These are phyloP conservation scores for Penicillium steckii DNA, from an alignment of 495 filamentous ascomycete species.

Conservation along the genomic window DNA sequence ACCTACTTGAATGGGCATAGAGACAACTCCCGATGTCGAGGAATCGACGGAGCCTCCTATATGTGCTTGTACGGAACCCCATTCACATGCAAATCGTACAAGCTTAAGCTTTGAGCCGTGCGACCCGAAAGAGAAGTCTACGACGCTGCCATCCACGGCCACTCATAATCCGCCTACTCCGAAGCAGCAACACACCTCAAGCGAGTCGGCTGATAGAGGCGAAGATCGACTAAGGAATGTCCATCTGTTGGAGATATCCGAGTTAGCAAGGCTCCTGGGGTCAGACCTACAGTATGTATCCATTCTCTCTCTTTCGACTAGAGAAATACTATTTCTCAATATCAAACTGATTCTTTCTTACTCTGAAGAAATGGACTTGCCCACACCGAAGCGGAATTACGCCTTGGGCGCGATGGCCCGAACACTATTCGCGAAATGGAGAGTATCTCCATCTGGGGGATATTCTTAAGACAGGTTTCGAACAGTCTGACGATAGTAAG, in stretches of 20 bases:
- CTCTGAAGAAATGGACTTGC: slow-evolving; percentile 52
- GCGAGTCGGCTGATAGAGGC: background rate
- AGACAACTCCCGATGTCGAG: slow-evolving; percentile 40
- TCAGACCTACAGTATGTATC: slow-evolving; percentile 29
- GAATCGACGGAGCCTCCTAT: slow-evolving; percentile 47
- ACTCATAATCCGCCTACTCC: background rate
- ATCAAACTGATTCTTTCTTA: background rate
- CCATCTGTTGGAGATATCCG: slow-evolving; percentile 30
- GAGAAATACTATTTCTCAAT: background rate
- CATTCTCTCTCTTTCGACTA: background rate
- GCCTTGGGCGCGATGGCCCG: slow-evolving; percentile 54
- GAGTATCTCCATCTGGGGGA: slow-evolving; percentile 55
- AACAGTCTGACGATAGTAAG: slow-evolving; percentile 63
- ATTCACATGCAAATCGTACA: slow-evolving; percentile 16
- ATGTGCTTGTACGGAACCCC: slow-evolving; percentile 34
- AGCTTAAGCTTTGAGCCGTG: slow-evolving; percentile 17
- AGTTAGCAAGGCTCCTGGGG: slow-evolving; percentile 25
- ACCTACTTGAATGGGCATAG: slow-evolving; percentile 44
- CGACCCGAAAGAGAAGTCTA: slow-evolving; percentile 8
- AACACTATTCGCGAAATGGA: slow-evolving; percentile 59
- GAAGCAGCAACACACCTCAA: background rate
- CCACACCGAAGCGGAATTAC: slow-evolving; percentile 48
- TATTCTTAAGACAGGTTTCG: slow-evolving; percentile 59
- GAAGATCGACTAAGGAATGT: slow-evolving; percentile 14
- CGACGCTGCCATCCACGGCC: background rate